Evolutionary conservation across 2,329 filamentous ascomycete species (phyloP), one percentile per base, ranked within the genome.

Genomic region (Fusarium nelsonii): DNA sequence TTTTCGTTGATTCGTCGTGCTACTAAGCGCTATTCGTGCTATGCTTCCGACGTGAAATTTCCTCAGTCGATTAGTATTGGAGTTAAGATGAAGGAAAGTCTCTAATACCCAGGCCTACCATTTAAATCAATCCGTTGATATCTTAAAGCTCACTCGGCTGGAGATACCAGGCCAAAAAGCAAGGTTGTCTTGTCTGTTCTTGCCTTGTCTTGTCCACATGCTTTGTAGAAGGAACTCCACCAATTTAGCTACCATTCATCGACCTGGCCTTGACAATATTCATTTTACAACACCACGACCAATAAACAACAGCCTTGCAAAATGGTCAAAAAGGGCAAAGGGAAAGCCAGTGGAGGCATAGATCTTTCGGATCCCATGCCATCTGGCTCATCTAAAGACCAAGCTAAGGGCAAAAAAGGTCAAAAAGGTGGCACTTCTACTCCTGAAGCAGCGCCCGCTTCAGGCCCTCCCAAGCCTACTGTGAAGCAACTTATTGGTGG

Each of bases 401-500:
- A 74, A 28, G 70, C 58, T 28, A 85, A 85, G 65, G 76, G 79
- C 8, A 84, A 82, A 71, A 83, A 81, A 55, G 76, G 74, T 8
- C 71, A 77, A 53, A 81, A 77, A 23, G 73, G 75, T n/a, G 48
- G 72, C 8, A 68, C 69, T 39, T 68, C 67, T 28, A 74, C 58
- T 58, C 71, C 72, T 68, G 80, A 77, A 54, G 77, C 76, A 64
- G 76, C 76, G 63, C 78, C 76, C 15, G 71, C 79, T 4, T 68
- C 76, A 3, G 84, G 80, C 0, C 85, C 85, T 5, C 86, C 86
- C 0, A 88, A 89, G 72, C 88, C 87, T 15, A 90, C 89, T 3
- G 86, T 87, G 44, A 91, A 91, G 79, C 93, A 97, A 73, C 83
- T 99, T 70, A 97, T 99, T 75, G 96, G 94, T 41, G 96, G 96